Base-by-base conservation (phyloP, 2,329 filamentous ascomycete species). In the Diaporthe australafricana region DNA sequence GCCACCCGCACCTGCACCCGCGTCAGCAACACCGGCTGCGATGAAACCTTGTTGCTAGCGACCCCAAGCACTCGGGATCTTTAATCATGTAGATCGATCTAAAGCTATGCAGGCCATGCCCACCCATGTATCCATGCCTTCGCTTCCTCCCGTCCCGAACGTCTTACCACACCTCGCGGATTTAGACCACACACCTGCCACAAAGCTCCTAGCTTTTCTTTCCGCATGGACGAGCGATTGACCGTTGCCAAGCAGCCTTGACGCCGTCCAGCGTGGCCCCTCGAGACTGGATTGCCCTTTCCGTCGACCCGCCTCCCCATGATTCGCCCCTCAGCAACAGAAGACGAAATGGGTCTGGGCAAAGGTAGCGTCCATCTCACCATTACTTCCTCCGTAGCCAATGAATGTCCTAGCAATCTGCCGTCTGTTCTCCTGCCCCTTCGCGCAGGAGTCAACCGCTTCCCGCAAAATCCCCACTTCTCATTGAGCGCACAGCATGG, bases 141-240 rank as follows among this genome's bases (percentile, higher is more conserved):
- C 38, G 52, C 38, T 35, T 56, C 35, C 52, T 56, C 65, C 52
- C 48, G 65, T 56, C 42, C 40, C 65, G 50, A 47, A n/a, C 42
- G 50, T 68, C 65, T 68, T 68, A 68, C 65, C 50, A 56, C 56
- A 52, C 60, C 27, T 56, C 65, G 50, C 27, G 25, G 3, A n/a
- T 30, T 20, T 30, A 56, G 25, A 68, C 27, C 65, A 68, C 27
- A 55, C 56, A 60, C 56, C 38, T n/a, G 38, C 56, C 14, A 16
- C 20, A 14, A 30, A 16, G 8, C 56, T 62, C 8, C 50, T 55
- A 67, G 52, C 30, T 22, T 38, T 14, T 32, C 30, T 22, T 38
- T 14, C 47, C 20, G 32, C 47, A 6, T 45, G 20, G 35, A 30
- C 35, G 9, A 45, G 56, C 56, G 11, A n/a, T 62, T 45, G 38